A percentile compares a stretch with the other conserved stretches of the same genome.
These are phyloP conservation scores for Teunomyces cretensis DNA, from an alignment of 805 yeast species.

Conservation along the genomic window DNA sequence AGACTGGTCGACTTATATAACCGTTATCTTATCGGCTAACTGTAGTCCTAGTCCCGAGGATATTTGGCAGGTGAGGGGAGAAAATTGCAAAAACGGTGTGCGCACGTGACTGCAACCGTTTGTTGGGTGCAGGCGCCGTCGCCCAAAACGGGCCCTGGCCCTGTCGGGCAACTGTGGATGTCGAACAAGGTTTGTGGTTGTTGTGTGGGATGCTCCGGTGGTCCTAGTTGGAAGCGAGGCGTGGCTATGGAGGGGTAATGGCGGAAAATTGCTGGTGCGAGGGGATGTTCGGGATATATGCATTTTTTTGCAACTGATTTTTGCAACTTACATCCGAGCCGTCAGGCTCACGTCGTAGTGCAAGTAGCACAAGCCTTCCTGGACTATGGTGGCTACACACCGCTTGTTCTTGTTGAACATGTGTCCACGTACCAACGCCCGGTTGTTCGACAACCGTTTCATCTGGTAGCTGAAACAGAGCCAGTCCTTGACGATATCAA, in stretches of 20 bases:
- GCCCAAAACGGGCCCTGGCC: too few relatives aligned
- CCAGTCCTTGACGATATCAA: constrained; percentile 39
- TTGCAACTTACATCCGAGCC: background rate
- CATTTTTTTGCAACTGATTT: background rate
- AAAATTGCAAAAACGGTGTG: background rate
- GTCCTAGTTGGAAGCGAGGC: too few relatives aligned
- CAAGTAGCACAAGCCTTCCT: constrained; percentile 41
- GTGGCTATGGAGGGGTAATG: too few relatives aligned
- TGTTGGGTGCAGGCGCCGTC: background rate
- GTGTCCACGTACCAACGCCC: constrained; percentile 39
- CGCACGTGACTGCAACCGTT: background rate
- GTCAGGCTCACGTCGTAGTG: constrained; percentile 9
- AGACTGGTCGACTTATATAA: background rate
- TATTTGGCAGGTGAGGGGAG: background rate
- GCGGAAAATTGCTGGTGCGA: too few relatives aligned
- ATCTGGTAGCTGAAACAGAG: constrained; percentile 36
- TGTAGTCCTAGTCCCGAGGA: background rate
- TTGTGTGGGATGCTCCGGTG: too few relatives aligned
- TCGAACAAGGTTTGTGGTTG: too few relatives aligned
- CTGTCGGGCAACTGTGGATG: too few relatives aligned
- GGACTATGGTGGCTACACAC: constrained; percentile 39
- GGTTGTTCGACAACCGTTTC: constrained; percentile 31
- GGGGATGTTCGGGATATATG: too few relatives aligned
- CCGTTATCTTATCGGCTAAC: too few relatives aligned
- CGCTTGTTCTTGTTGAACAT: constrained; percentile 30